A percentile compares a stretch with the other conserved stretches of the same genome.
These are phyloP conservation scores for Oxyria digyna DNA, from an alignment of 148 eudicot genomes.

Conservation along the genomic window DNA sequence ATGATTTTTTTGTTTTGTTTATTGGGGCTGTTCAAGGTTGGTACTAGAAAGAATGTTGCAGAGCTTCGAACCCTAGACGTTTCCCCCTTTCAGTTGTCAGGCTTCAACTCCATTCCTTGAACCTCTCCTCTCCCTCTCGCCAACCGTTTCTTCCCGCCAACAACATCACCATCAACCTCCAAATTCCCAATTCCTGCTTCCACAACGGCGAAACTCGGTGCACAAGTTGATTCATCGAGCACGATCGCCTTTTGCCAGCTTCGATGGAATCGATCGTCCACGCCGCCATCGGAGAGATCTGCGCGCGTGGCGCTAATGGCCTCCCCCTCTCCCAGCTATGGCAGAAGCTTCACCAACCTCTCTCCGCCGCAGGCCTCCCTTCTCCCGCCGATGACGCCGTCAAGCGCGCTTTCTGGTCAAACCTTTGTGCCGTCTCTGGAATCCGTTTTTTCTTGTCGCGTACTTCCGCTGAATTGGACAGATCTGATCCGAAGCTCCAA, in stretches of 20 bases:
- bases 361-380: conserved; percentile 40
- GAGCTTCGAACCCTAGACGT: conserved; percentile 5
- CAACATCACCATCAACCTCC: background rate
- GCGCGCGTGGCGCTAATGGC: conserved; percentile 43
- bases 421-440: conserved; percentile 43
- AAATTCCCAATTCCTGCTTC: background rate
- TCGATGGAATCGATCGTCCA: conserved; percentile 55
- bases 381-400: conserved; percentile 30
- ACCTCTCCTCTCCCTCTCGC: background rate
- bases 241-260: background rate
- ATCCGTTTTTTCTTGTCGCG: conserved; percentile 23
- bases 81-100: background rate
- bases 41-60: background rate
- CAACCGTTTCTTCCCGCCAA: background rate
- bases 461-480: conserved; percentile 13
- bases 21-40: no score
- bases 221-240: background rate
- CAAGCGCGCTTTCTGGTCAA: conserved; percentile 56
- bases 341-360: conserved; percentile 32
- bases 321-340: conserved; percentile 41
- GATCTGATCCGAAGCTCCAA: conserved; percentile 13
- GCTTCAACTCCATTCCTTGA: background rate
- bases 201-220: background rate
- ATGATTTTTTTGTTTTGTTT: no score
- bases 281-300: conserved; percentile 59